Evolutionary conservation across 1,284 basidiomycete genomes (phyloP).

Genomic region (Ceratorhiza oryzae-sativae): DNA sequence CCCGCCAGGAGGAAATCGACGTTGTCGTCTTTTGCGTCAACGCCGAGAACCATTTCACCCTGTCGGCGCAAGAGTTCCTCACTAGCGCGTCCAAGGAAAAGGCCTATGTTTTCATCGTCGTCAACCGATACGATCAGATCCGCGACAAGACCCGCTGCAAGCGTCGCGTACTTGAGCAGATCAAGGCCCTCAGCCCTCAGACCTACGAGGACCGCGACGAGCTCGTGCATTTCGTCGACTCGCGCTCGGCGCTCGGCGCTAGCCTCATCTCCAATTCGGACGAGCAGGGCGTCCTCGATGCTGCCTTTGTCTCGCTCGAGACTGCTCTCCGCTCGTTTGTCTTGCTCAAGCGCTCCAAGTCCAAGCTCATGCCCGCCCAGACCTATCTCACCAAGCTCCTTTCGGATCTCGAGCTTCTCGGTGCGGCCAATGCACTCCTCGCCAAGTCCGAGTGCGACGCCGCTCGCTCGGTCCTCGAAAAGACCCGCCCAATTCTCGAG

Average conservation of each 20-base stretch:
- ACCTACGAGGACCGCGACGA: slow-evolving; percentile 93
- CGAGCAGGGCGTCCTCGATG: slow-evolving; percentile 47
- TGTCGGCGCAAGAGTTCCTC: slow-evolving; percentile 95
- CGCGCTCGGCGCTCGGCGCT: slow-evolving; percentile 69
- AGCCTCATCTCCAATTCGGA: slow-evolving; percentile 48
- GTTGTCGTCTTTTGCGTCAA: slow-evolving; percentile 98
- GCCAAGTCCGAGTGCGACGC: slow-evolving; percentile 82
- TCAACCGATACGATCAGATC: slow-evolving; percentile 98
- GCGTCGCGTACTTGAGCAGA: slow-evolving; percentile 90
- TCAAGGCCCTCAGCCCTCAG: slow-evolving; percentile 88
- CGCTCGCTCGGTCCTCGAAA: slow-evolving; percentile 74
- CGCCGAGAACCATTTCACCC: slow-evolving; percentile 98
- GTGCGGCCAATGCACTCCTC: slow-evolving; percentile 86
- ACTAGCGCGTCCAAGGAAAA: slow-evolving; percentile 95
- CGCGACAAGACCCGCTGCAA: slow-evolving; percentile 94
- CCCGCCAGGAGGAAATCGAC: slow-evolving; percentile 98
- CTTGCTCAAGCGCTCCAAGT: slow-evolving; percentile 92
- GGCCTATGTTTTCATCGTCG: slow-evolving; percentile 97
- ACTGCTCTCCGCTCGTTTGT: slow-evolving; percentile 94
- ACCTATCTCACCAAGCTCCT: slow-evolving; percentile 92
- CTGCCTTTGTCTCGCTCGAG: slow-evolving; percentile 87
- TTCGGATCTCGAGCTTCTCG: slow-evolving; percentile 87
- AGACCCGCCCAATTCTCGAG: slow-evolving; percentile 83
- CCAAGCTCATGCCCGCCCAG: slow-evolving; percentile 92
- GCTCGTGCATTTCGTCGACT: slow-evolving; percentile 98